phyloP scores from a whole-genome alignment of 805 yeast species.

The Grigorovia humatica region DNA sequence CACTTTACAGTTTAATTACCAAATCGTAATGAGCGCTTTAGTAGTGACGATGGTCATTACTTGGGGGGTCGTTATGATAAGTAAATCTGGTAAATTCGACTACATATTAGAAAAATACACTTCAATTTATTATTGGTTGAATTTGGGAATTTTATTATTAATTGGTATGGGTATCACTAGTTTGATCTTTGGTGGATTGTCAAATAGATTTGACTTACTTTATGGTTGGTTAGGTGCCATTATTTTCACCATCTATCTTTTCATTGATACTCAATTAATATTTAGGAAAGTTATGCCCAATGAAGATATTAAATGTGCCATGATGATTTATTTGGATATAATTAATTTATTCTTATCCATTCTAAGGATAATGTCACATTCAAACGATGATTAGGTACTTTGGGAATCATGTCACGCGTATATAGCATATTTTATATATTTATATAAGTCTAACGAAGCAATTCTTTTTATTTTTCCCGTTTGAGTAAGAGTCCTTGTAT shows the following conservation, averaged over 20 bases:
- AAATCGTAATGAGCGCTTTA: slow-evolving; percentile 59
- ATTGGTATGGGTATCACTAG: slow-evolving; percentile 59
- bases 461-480: background rate
- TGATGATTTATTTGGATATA: slow-evolving; percentile 70
- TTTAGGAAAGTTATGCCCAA: slow-evolving; percentile 69
- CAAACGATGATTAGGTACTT: slow-evolving; percentile 13
- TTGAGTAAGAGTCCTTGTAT: too few relatives aligned
- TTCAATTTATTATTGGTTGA: slow-evolving; percentile 30
- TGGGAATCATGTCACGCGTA: too few relatives aligned
- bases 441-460: background rate
- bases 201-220: slow-evolving; percentile 48
- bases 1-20: slow-evolving; percentile 52
- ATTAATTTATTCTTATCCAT: slow-evolving; percentile 72
- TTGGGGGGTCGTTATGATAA: slow-evolving; percentile 65
- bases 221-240: slow-evolving; percentile 69
- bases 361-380: slow-evolving; percentile 44
- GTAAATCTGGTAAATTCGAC: slow-evolving; percentile 49
- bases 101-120: slow-evolving; percentile 25
- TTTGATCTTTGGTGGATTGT: slow-evolving; percentile 51
- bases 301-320: slow-evolving; percentile 76
- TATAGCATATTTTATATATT: background rate
- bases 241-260: slow-evolving; percentile 58
- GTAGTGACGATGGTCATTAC: slow-evolving; percentile 60
- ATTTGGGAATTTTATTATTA: slow-evolving; percentile 51
- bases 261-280: slow-evolving; percentile 74